These are phyloP conservation scores for Trichosporon coremiiforme DNA, from an alignment of 1,284 basidiomycete genomes.

Conservation along the genomic window DNA sequence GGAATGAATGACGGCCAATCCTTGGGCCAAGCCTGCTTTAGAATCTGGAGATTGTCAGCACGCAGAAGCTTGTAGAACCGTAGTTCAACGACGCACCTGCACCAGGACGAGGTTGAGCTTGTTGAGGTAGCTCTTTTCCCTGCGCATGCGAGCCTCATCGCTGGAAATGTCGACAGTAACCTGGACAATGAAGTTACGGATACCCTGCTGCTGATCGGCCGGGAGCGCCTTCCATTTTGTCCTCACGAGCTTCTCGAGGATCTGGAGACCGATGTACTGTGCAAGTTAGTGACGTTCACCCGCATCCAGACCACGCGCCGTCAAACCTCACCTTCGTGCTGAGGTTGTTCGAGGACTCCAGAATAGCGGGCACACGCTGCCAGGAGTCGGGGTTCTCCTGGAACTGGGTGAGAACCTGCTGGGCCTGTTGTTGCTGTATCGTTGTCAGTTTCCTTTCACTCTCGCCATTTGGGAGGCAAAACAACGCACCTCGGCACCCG, in stretches of 20 bases:
- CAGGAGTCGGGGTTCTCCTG: conserved; percentile 98
- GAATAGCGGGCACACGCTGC: conserved; percentile 93
- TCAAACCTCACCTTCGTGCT: conserved; percentile 77
- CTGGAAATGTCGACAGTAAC: conserved; percentile 89
- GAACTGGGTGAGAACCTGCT: conserved; percentile 88
- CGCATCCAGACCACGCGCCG: neutral
- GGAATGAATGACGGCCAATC: conserved; percentile 99
- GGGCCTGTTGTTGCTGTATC: conserved; percentile 82
- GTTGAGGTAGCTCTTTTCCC: conserved; percentile 94
- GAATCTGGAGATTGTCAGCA: conserved; percentile 65
- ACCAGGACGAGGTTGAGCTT: conserved; percentile 97
- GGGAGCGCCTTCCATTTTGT: conserved; percentile 97
- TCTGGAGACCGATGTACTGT: conserved; percentile 91
- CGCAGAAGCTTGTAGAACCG: neutral
- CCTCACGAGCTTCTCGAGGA: conserved; percentile 89
- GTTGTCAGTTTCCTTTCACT: neutral
- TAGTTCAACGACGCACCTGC: conserved; percentile 63
- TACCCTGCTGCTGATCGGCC: conserved; percentile 89
- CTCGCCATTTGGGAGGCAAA: neutral
- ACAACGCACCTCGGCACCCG: conserved; percentile 69
- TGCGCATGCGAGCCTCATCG: conserved; percentile 80
- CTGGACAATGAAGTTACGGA: conserved; percentile 95
- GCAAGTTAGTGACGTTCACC: conserved; percentile 5
- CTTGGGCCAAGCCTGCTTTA: conserved; percentile 99
- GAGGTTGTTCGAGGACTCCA: conserved; percentile 79